These are phyloP conservation scores for Suillus placidus DNA, from an alignment of 768 basidiomycete genomes.

Conservation along the genomic window DNA sequence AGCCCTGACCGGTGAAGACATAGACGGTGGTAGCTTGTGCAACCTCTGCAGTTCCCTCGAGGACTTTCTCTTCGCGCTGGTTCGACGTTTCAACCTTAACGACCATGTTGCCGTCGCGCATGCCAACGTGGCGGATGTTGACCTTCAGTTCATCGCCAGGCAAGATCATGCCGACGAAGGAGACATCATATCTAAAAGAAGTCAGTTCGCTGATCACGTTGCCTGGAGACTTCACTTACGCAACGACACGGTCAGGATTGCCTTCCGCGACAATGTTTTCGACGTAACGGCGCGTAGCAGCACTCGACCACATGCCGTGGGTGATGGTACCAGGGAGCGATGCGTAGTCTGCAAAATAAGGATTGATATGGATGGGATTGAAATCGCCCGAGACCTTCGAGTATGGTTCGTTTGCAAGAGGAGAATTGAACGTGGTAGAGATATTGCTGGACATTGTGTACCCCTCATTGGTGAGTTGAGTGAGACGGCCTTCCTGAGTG, in stretches of 20 bases:
- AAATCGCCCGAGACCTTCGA: slow-evolving; percentile 96
- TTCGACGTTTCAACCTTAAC: slow-evolving; percentile 88
- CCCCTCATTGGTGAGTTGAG: slow-evolving; percentile 81
- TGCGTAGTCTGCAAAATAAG: slow-evolving; percentile 95
- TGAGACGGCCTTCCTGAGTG: slow-evolving; percentile 69
- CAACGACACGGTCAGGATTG: slow-evolving; percentile 85
- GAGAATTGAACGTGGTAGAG: slow-evolving; percentile 74
- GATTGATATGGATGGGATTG: slow-evolving; percentile 98
- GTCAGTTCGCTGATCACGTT: not conserved
- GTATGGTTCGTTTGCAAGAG: slow-evolving; percentile 93
- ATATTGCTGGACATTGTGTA: slow-evolving; percentile 77
- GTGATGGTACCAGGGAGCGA: slow-evolving; percentile 95
- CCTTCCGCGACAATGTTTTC: slow-evolving; percentile 95
- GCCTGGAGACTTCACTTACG: slow-evolving; percentile 50
- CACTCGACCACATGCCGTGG: slow-evolving; percentile 96
- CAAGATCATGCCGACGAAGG: slow-evolving; percentile 97
- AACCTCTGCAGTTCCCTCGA: slow-evolving; percentile 92
- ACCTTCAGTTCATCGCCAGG: slow-evolving; percentile 87
- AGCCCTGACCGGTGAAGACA: slow-evolving; percentile 98
- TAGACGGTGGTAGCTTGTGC: slow-evolving; percentile 91
- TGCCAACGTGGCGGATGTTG: slow-evolving; percentile 85
- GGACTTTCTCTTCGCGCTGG: slow-evolving; percentile 84
- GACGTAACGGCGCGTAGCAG: slow-evolving; percentile 89
- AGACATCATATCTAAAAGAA: slow-evolving; percentile 76
- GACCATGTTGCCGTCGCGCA: slow-evolving; percentile 92